Base-by-base conservation (phyloP, 441 rosid species). In the Gossypium lobatum region DNA sequence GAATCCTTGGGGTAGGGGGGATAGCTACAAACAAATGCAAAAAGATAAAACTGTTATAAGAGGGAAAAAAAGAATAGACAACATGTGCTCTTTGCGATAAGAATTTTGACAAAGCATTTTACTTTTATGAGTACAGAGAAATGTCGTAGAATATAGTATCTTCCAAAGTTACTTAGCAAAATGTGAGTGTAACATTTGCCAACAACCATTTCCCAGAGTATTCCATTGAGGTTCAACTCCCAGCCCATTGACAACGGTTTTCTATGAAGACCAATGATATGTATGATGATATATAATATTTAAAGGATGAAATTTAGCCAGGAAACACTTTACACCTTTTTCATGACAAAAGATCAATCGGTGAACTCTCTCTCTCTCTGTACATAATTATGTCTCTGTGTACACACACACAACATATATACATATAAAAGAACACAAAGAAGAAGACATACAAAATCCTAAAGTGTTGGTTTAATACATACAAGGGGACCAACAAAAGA, bases 221-320 rank as follows among this genome's bases (percentile, higher is more conserved):
- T 50, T 67, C 71, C 58, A 48, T 67, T 48, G 59, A 67, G 42
- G 59, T 48, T 67, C 50, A 48, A 67, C 59, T 16, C 45, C 31
- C 59, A 39, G 52, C 55, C 37, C 25, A 65, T 21, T 13, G 37
- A 46, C 37, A 3, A 1, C 0, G 31, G 55, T 65, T 65, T 65
- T 46, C 57, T 7, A 67, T 16, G 14, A 67, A 48, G 39, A 48
- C 39, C 58, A 48, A 25, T 67, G n/a, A 67, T 25, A 8, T 20
- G 31, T 25, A 25, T 25, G 28, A 25, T 26, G 42, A 48, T 50
- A 8, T 26, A 3, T 48, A 8, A 48, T 21, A 66, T 23, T 25
- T 67, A 17, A n/a, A 45, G 55, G 34, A 45, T 45, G 54, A 45
- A 10, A 31, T 25, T 23, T 67, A 23, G 71, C 42, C 23, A 48